phyloP scores from a whole-genome alignment of 371 early-diverging fungal genomes.

The Astathelohania contejeani region DNA sequence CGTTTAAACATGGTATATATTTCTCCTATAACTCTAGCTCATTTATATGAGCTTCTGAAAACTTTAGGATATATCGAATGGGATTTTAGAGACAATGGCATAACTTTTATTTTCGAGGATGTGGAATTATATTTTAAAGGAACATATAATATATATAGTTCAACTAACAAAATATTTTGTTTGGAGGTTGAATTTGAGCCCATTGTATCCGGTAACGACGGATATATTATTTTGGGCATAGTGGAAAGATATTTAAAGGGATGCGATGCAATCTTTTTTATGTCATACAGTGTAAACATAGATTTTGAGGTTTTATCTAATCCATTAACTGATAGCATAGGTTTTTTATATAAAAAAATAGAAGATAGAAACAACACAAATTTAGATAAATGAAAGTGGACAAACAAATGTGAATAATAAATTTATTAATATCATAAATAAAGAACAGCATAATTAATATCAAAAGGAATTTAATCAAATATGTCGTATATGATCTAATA shows the following conservation, averaged over 20 bases:
- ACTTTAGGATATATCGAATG: slow-evolving; percentile 22
- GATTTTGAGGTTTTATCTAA: slow-evolving; percentile 32
- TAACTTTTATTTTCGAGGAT: slow-evolving; percentile 24
- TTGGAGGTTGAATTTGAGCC: slow-evolving; percentile 45
- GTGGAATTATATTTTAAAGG: slow-evolving; percentile 26
- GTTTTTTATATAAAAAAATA: no score
- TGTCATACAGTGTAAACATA: slow-evolving; percentile 28
- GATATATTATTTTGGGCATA: slow-evolving; percentile 18
- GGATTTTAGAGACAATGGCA: slow-evolving; percentile 12
- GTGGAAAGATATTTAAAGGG: slow-evolving; percentile 38
- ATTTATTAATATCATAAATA: no score
- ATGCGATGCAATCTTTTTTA: slow-evolving; percentile 43
- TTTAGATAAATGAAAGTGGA: no score
- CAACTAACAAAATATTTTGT: slow-evolving; percentile 22
- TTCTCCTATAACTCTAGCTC: slow-evolving; percentile 22
- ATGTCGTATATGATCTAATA: no score
- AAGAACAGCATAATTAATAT: no score
- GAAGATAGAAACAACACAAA: no score
- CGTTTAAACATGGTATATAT: slow-evolving; percentile 42
- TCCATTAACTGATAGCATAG: no score
- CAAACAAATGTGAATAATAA: no score
- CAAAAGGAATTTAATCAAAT: no score
- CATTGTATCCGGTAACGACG: slow-evolving; percentile 10
- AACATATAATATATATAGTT: slow-evolving; percentile 1
- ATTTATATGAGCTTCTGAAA: slow-evolving; percentile 15